Base-by-base conservation (phyloP, 148 eudicot species). In the Rhododendron ovatum region DNA sequence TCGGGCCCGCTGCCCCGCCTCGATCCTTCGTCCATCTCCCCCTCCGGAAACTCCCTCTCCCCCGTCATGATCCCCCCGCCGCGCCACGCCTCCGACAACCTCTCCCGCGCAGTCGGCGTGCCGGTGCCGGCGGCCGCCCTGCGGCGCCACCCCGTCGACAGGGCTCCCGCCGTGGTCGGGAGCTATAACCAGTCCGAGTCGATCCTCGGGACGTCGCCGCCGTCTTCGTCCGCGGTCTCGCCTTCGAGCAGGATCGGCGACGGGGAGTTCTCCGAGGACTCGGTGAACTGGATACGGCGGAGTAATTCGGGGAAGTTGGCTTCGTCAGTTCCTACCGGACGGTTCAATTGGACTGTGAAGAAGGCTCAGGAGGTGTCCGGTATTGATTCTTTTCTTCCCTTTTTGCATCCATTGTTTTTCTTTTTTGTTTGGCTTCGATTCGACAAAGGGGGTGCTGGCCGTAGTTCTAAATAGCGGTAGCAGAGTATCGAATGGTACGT, bases 61-160 rank as follows among this genome's bases (percentile, higher is more conserved):
- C 94, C 94, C 7, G 91, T 91, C 7, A 93, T 93, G 92, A 91
- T 91, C 35, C 94, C 94, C 37, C 93, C 91, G 9, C 83, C 91
- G 3, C 87, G 85, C 18, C 71, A 88, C 78, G 82, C 88, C 81
- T 81, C 92, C 30, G 92, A 86, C 82, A 87, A 86, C 78, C 33
- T 86, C 43, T 39, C 79, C 77, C 87, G 20, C 88, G 87, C 22
- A 88, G 90, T 51, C 80, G 85, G 18, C 28, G 83, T 83, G 11
- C 89, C 92, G 73, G 61, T 84, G 0, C 78, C 88, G 76, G 51
- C 59, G 59, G 55, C 35, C 22, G 35, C 84, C 83, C 28, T 39
- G 26, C 45, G 82, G 75, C 82, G 85, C 80, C 9, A 45, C 48
- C 11, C 67, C n/a, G 18, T 41, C 2, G 90, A 88, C 18, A 20